These are phyloP conservation scores for Glycine soja DNA, from an alignment of 306 rosid species.

Conservation along the genomic window DNA sequence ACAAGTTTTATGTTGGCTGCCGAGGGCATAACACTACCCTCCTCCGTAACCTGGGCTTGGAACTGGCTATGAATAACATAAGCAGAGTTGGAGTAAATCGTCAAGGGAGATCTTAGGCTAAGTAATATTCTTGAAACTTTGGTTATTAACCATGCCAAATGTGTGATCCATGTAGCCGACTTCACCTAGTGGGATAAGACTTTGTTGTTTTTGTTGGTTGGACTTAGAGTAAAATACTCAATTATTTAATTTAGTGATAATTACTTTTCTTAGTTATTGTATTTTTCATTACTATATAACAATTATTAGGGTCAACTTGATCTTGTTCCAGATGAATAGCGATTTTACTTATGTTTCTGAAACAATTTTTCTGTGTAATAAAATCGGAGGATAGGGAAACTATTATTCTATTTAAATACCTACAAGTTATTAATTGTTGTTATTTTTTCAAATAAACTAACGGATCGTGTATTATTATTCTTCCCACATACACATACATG, in stretches of 20 bases:
- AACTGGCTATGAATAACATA: too few species aligned
- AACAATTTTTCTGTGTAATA: slow-evolving; percentile 1
- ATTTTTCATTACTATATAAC: slow-evolving; percentile 19
- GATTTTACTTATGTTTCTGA: slow-evolving; percentile 11
- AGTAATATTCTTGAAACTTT: too few species aligned
- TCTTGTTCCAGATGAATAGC: not conserved
- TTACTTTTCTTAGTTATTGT: slow-evolving; percentile 8
- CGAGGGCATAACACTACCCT: too few species aligned
- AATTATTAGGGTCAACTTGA: slow-evolving; percentile 7
- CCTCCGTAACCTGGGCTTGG: too few species aligned
- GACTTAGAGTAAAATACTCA: not conserved
- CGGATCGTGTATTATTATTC: not conserved
- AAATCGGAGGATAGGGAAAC: slow-evolving; percentile 9
- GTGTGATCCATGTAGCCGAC: too few species aligned
- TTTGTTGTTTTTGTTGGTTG: not conserved
- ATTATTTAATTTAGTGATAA: not conserved
- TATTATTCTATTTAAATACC: slow-evolving; percentile 18
- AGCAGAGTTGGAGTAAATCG: too few species aligned
- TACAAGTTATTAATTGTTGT: slow-evolving; percentile 20
- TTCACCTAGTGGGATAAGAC: too few species aligned
- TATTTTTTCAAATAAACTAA: slow-evolving; percentile 21
- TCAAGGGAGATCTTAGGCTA: too few species aligned
- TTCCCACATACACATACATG: not conserved
- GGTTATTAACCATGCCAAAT: too few species aligned
- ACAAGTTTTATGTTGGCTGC: too few species aligned